Evolutionary conservation across 2,329 filamentous ascomycete genomes (phyloP), one percentile per base, ranked within the genome.

Genomic region (Alternaria viburni): DNA sequence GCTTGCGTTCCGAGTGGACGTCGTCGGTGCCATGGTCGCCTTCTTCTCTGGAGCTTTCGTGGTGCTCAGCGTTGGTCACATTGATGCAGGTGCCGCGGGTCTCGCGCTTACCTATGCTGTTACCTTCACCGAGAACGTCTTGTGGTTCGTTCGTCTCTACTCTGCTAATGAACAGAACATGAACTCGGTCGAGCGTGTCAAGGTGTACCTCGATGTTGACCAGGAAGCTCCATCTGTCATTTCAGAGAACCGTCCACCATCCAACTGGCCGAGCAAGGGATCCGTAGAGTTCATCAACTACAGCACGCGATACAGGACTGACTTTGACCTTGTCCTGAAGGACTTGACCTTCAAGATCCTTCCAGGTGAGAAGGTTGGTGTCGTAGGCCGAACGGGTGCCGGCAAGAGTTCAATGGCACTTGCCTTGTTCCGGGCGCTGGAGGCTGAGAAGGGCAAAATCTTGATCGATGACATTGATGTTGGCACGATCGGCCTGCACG

Each of bases 91-190:
- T 67, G 92, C 94, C 52, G 96, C 95, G 30, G 96, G 96, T 83
- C 87, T 99, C 66, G 97, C 96, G 6, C 84, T 99, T 74, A 97
- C 93, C 54, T 99, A 99, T 75, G 96, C 96, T 15, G 93, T 99
- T 70, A 95, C 93, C 1, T 99, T 99, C 75, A 97, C 94, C 0
- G 96, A 99, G 79, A 98, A 97, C 69, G 91, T 99, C 7, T 83
- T 99, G 17, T 99, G 96, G 96, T 89, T 98, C 59, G 94, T 99
- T 28, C 90, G 96, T 50, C 86, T 97, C 13, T 99, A 99, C 79
- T 91, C 94, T 0, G 89, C 92, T 76, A 97, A 98, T 74, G 96
- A 99, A 82, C 96, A 99, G 81, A 98, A 97, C 81, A 98, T 99
- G 96, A 99, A 99, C 81, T 95, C 95, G 3, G 94, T 98, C 52